Conservation (phyloP, 2,329 filamentous ascomycete genomes). For the Venturia aucupariae region DNA sequence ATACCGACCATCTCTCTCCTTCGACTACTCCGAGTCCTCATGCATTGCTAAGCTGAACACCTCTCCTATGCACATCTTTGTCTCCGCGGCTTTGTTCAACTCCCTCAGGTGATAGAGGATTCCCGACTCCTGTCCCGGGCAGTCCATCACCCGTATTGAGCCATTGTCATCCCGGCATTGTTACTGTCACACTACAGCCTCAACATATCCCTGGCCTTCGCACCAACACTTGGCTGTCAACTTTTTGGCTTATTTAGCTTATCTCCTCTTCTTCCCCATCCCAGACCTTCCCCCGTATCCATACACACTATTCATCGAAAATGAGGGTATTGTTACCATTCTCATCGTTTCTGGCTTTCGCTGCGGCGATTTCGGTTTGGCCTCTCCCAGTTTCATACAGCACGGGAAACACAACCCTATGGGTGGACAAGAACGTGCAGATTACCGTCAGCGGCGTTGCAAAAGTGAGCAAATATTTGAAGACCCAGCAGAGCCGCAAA, state of each 20-base stretch:
- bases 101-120: neutral
- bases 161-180: neutral
- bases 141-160: neutral
- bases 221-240: neutral
- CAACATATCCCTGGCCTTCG: neutral
- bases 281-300: too few relatives aligned
- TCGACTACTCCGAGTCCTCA: neutral
- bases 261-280: neutral
- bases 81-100: neutral
- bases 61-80: neutral
- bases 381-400: conserved; percentile 31
- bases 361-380: conserved; percentile 32
- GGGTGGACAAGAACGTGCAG: conserved; percentile 29
- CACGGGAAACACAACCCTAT: conserved; percentile 31
- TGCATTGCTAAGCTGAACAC: neutral
- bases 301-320: neutral
- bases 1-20: neutral
- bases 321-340: neutral
- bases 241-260: neutral
- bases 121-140: too few relatives aligned
- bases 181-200: neutral
- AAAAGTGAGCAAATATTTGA: conserved; percentile 10
- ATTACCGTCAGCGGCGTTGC: conserved; percentile 29
- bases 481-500: neutral
- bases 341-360: conserved; percentile 9